These are phyloP conservation scores for Picea abies DNA, from an alignment of 83 land plant genomes.

Conservation along the genomic window DNA sequence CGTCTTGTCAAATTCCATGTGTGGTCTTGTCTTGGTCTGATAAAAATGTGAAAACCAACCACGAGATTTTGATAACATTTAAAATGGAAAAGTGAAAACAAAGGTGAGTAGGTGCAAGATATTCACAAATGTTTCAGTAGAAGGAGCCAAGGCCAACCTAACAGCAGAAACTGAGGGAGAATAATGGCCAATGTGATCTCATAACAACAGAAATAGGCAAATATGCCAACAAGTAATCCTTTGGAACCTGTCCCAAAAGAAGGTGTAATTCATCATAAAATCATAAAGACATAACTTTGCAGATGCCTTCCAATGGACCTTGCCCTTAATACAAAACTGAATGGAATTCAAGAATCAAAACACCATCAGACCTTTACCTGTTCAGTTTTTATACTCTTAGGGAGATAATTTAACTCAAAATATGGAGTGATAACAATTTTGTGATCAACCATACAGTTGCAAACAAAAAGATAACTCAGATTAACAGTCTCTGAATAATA, in stretches of 20 bases:
- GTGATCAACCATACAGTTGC: not conserved
- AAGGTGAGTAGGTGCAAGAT: not conserved
- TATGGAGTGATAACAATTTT: not conserved
- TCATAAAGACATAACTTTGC: not conserved
- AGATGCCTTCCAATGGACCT: not conserved
- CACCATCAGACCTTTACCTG: not conserved
- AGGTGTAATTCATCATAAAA: not conserved
- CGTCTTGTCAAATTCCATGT: not conserved
- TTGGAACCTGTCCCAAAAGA: not conserved
- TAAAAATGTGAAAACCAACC: not conserved
- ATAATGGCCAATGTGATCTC: not conserved
- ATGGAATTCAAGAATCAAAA: not conserved
- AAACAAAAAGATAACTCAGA: not conserved
- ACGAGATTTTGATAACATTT: not conserved
- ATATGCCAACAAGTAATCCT: not conserved
- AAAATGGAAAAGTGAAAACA: not conserved
- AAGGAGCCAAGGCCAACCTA: too few relatives aligned
- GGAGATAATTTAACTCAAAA: not conserved
- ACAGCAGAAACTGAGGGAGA: not conserved
- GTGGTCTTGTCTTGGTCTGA: not conserved
- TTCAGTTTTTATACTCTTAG: not conserved
- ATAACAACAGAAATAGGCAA: not conserved
- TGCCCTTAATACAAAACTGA: not conserved
- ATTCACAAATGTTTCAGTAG: not conserved
- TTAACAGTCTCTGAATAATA: not conserved